phyloP scores from a whole-genome alignment of 306 rosid genomes.

The Trifolium pratense region DNA sequence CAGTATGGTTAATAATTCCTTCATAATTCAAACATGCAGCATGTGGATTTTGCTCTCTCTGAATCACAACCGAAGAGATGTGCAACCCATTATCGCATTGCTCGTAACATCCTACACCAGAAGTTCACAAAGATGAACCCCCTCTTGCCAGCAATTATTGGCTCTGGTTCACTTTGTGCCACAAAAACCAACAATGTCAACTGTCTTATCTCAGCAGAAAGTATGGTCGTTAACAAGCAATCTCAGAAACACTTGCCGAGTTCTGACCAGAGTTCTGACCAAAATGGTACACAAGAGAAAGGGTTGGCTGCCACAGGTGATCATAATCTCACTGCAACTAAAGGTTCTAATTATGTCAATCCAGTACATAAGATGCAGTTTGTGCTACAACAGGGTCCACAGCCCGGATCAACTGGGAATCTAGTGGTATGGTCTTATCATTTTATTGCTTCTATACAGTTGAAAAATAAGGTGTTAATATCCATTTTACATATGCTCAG shows the following conservation, averaged over 20 bases:
- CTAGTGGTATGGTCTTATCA: constrained; percentile 56
- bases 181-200: constrained; percentile 47
- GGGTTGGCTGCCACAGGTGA: constrained; percentile 39
- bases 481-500: constrained; percentile 24
- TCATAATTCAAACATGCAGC: constrained; percentile 52
- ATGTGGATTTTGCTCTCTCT: constrained; percentile 42
- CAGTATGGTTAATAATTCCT: constrained; percentile 20
- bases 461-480: constrained; percentile 9
- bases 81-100: constrained; percentile 70
- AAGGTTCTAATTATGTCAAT: constrained; percentile 41
- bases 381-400: constrained; percentile 51
- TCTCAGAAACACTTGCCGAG: constrained; percentile 44
- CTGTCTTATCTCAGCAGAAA: constrained; percentile 42
- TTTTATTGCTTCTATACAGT: constrained; percentile 30
- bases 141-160: constrained; percentile 44
- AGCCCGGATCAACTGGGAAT: constrained; percentile 42
- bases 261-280: constrained; percentile 40
- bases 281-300: constrained; percentile 38
- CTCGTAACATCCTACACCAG: constrained; percentile 69
- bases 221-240: constrained; percentile 42
- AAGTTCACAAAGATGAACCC: constrained; percentile 49
- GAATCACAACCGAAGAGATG: constrained; percentile 60
- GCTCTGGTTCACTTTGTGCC: constrained; percentile 49
- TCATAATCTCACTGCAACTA: constrained; percentile 43
- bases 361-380: constrained; percentile 44